These are phyloP conservation scores for Linnemannia elongata DNA, from an alignment of 192 early-diverging fungal genomes.

Conservation along the genomic window DNA sequence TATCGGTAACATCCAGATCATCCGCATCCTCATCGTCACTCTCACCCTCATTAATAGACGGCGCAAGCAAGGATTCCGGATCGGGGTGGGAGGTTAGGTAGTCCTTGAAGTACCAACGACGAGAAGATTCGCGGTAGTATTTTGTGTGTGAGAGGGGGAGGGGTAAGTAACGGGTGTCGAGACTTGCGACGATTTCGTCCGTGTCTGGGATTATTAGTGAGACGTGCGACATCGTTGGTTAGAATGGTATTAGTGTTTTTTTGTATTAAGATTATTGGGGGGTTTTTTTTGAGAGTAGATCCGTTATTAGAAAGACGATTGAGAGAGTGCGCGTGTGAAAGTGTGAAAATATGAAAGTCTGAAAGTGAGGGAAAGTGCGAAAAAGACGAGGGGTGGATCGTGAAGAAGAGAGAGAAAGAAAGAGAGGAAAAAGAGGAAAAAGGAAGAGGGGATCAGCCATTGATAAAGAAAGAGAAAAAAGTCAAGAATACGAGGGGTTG, in stretches of 20 bases:
- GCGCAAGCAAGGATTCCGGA: background rate
- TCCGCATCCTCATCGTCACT: background rate
- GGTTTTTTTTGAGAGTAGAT: background rate
- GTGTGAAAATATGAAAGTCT: too few relatives aligned
- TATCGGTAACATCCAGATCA: background rate
- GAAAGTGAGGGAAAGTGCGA: background rate
- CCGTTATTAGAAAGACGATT: background rate
- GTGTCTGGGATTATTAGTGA: background rate
- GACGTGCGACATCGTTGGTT: background rate
- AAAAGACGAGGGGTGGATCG: background rate
- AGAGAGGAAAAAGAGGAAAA: background rate
- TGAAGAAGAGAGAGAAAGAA: background rate
- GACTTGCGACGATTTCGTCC: background rate
- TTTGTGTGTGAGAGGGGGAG: background rate
- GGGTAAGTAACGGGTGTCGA: background rate
- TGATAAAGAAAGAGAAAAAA: background rate
- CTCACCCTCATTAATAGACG: background rate
- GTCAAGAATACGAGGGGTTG: background rate
- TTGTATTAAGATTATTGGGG: background rate
- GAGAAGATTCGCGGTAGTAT: background rate
- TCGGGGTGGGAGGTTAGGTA: background rate
- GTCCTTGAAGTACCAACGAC: conserved; percentile 3
- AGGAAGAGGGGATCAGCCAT: background rate
- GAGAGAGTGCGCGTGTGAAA: background rate
- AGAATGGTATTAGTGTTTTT: background rate